Evolutionary conservation across 2,329 filamentous ascomycete species (phyloP).

Genomic region (Colletotrichum abscissum): DNA sequence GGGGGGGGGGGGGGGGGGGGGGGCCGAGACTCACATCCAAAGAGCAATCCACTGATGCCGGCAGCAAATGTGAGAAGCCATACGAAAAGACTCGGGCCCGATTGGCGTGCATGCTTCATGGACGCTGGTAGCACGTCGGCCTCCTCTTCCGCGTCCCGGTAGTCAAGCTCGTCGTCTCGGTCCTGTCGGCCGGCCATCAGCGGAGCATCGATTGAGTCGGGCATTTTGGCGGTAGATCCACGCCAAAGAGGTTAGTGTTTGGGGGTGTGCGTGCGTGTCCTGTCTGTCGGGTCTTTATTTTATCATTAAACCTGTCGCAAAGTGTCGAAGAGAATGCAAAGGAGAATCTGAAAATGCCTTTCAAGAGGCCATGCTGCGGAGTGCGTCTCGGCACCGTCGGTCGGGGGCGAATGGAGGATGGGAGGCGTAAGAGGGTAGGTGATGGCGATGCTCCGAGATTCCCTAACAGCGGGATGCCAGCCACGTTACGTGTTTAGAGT

Average conservation of each 20-base stretch:
- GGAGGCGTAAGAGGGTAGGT: background rate
- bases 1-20: background rate
- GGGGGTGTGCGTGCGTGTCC: too few species aligned
- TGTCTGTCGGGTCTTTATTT: background rate
- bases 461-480: conserved; percentile 24
- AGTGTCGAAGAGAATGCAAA: background rate
- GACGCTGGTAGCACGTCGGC: conserved; percentile 32
- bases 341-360: conserved; percentile 3
- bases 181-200: conserved; percentile 39
- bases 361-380: conserved; percentile 31
- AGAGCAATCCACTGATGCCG: conserved; percentile 74
- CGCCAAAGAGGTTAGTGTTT: background rate
- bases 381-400: conserved; percentile 26
- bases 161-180: conserved; percentile 41
- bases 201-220: conserved; percentile 34
- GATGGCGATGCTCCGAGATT: background rate
- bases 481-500: conserved; percentile 35
- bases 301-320: background rate
- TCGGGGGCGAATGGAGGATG: background rate
- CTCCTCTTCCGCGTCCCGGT: conserved; percentile 43
- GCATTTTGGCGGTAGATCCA: conserved; percentile 19
- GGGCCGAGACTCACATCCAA: conserved; percentile 67
- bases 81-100: conserved; percentile 62
- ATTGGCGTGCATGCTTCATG: conserved; percentile 21
- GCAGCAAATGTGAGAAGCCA: conserved; percentile 73